phyloP scores from a whole-genome alignment of 2,329 filamentous ascomycete genomes.

The Colletotrichum orchidophilum region DNA sequence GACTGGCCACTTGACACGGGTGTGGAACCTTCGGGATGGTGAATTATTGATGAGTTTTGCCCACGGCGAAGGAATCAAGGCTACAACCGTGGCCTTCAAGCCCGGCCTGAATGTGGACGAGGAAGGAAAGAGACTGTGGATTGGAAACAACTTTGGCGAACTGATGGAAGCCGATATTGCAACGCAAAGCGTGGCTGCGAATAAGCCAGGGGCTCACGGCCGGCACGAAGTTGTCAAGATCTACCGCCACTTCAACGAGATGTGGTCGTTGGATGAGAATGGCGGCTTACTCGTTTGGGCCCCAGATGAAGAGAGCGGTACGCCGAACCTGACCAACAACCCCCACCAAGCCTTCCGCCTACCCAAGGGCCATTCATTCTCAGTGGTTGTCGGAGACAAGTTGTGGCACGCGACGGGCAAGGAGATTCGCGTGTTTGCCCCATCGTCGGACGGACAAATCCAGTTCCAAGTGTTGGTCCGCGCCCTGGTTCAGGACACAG shows the following conservation, averaged over 20 bases:
- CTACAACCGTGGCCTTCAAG: constrained; percentile 85
- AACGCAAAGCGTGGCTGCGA: constrained; percentile 75
- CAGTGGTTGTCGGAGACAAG: constrained; percentile 83
- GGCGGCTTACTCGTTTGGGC: constrained; percentile 90
- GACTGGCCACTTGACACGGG: constrained; percentile 84
- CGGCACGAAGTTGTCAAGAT: constrained; percentile 85
- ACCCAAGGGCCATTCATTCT: constrained; percentile 85
- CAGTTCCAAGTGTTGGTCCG: constrained; percentile 80
- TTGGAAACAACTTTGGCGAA: constrained; percentile 89
- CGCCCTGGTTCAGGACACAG: constrained; percentile 75
- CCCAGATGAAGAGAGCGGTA: constrained; percentile 71
- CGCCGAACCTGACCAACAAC: constrained; percentile 77
- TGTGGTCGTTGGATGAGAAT: constrained; percentile 94
- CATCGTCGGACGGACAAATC: constrained; percentile 71
- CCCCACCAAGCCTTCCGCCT: constrained; percentile 80
- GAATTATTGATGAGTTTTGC: constrained; percentile 82
- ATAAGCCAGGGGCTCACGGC: constrained; percentile 77
- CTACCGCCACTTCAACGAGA: constrained; percentile 83
- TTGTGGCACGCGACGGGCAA: constrained; percentile 91
- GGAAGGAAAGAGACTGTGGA: constrained; percentile 86
- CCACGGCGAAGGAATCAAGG: constrained; percentile 86
- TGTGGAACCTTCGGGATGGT: constrained; percentile 87
- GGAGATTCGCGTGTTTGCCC: constrained; percentile 85
- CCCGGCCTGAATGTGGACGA: constrained; percentile 80
- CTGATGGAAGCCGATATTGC: constrained; percentile 87